These are phyloP conservation scores for Taxillus chinensis DNA, from an alignment of 164 flowering plant species.

Conservation along the genomic window DNA sequence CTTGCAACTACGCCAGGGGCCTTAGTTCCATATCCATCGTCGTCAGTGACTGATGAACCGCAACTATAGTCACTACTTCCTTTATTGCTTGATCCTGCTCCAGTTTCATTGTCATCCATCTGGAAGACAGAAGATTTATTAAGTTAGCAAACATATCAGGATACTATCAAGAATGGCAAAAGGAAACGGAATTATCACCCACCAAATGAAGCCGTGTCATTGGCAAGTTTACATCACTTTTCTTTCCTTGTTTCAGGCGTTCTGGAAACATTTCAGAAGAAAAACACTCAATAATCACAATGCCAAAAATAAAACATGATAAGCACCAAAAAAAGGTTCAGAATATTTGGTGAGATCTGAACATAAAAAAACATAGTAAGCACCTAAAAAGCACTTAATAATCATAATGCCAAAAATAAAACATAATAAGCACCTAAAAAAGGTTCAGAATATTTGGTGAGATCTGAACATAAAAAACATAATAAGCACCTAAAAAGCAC, in stretches of 20 bases:
- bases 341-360: too few relatives aligned
- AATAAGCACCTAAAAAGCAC: not conserved
- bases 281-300: not conserved
- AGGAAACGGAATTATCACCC: constrained; percentile 7
- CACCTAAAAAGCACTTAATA: not conserved
- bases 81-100: constrained; percentile 34
- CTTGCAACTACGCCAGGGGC: constrained; percentile 89
- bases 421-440: too few relatives aligned
- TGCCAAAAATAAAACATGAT: too few relatives aligned
- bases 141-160: not conserved
- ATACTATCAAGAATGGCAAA: not conserved
- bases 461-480: not conserved
- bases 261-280: constrained; percentile 28
- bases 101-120: constrained; percentile 60
- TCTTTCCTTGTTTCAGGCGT: constrained; percentile 60
- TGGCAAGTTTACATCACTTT: constrained; percentile 38
- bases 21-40: constrained; percentile 49
- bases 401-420: too few relatives aligned
- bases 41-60: constrained; percentile 84
- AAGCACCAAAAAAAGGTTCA: too few relatives aligned
- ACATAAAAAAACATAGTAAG: not conserved
- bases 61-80: constrained; percentile 72
- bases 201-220: constrained; percentile 42
- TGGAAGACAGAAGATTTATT: constrained; percentile 10
- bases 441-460: too few relatives aligned